Evolutionary conservation across 2,329 filamentous ascomycete species (phyloP).

Genomic region (Colletotrichum cereale): DNA sequence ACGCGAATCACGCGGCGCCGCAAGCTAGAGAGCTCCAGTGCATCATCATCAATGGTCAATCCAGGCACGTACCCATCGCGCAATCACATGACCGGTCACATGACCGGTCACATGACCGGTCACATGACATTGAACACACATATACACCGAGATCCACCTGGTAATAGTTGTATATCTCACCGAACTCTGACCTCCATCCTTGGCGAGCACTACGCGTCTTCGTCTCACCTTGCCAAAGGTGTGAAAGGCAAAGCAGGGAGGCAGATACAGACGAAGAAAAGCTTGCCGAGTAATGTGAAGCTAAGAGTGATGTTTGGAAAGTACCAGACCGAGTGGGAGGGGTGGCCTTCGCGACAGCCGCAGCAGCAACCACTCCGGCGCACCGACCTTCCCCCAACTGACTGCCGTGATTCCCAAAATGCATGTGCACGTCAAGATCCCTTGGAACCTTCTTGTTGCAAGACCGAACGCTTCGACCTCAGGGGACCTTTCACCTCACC

Average conservation of each 20-base stretch:
- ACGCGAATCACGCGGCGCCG: slow-evolving; percentile 27
- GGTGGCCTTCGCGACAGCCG: background rate
- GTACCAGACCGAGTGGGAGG: background rate
- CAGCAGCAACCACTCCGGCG: slow-evolving; percentile 10
- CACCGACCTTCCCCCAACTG: slow-evolving; percentile 5
- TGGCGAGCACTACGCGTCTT: slow-evolving; percentile 1
- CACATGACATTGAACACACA: background rate
- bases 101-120: background rate
- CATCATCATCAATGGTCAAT: slow-evolving; percentile 19
- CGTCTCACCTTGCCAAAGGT: background rate
- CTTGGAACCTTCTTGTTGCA: slow-evolving; percentile 27
- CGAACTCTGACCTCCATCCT: background rate
- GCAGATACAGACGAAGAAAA: background rate
- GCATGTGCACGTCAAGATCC: slow-evolving; percentile 34
- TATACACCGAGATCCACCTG: background rate
- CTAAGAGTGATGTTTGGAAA: background rate
- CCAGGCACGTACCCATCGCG: slow-evolving; percentile 23
- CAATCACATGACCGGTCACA: slow-evolving; percentile 7
- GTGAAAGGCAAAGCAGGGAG: slow-evolving; percentile 1
- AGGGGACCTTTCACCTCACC: slow-evolving; percentile 40
- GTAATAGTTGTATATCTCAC: background rate
- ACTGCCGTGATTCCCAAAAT: slow-evolving; percentile 13
- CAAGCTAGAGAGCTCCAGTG: slow-evolving; percentile 19
- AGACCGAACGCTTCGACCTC: slow-evolving; percentile 34
- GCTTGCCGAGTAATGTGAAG: slow-evolving; percentile 19